These are phyloP conservation scores for Amylocystis lapponica DNA, from an alignment of 768 basidiomycete genomes.

Conservation along the genomic window DNA sequence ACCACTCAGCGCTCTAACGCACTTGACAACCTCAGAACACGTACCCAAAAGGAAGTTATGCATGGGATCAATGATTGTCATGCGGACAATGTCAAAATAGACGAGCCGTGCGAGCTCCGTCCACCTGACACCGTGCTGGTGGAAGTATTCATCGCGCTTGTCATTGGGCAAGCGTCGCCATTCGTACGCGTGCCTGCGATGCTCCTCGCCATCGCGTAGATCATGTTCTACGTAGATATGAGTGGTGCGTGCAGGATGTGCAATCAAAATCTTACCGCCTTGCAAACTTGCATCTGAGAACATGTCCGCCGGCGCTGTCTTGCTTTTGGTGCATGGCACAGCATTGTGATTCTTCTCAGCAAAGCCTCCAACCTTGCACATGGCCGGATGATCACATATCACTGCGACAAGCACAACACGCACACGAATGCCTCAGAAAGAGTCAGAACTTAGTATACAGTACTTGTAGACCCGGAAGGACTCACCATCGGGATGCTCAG, in stretches of 20 bases:
- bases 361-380: too few relatives aligned
- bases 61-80: too few relatives aligned
- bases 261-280: conserved; percentile 4
- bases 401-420: conserved; percentile 18
- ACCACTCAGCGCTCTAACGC: background rate
- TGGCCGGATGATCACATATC: conserved; percentile 33
- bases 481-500: background rate
- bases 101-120: conserved; percentile 17
- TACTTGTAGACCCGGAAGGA: background rate
- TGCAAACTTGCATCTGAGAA: conserved; percentile 3
- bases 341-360: too few relatives aligned
- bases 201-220: conserved; percentile 4
- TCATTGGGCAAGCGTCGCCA: conserved; percentile 5
- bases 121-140: conserved; percentile 10
- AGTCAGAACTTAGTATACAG: background rate
- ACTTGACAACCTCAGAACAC: background rate
- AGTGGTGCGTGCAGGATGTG: background rate
- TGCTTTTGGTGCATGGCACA: too few relatives aligned
- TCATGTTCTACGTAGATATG: conserved; percentile 6
- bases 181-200: conserved; percentile 4
- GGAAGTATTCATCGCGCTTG: conserved; percentile 13
- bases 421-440: conserved; percentile 13
- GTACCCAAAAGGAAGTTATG: conserved; percentile 23
- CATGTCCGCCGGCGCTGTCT: conserved; percentile 8
- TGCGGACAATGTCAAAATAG: conserved; percentile 25